These are phyloP conservation scores for Ascocoryne sarcoides DNA, from an alignment of 2,329 filamentous ascomycete genomes.

Conservation along the genomic window DNA sequence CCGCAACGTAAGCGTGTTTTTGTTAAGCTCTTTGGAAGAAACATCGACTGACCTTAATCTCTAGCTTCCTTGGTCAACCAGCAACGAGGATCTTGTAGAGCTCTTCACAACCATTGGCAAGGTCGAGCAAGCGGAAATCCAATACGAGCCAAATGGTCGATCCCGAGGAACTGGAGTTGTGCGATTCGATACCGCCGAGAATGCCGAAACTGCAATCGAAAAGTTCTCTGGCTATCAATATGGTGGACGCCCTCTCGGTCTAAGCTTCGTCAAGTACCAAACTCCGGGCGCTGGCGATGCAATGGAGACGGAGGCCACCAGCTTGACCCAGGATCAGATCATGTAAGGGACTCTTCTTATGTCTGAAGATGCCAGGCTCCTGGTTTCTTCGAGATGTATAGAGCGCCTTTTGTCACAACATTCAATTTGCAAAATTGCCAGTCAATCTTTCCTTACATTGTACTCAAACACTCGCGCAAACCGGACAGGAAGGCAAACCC, in stretches of 20 bases:
- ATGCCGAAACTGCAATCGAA: conserved; percentile 85
- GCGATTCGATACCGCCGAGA: conserved; percentile 73
- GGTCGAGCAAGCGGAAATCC: conserved; percentile 97
- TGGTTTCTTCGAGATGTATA: background rate
- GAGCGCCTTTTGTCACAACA: background rate
- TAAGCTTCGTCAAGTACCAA: conserved; percentile 90
- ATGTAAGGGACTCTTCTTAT: conserved; percentile 55
- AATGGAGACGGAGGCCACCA: conserved; percentile 77
- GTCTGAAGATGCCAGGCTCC: background rate
- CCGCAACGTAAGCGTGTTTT: conserved; percentile 68
- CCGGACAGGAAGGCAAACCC: background rate
- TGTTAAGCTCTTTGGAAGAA: background rate
- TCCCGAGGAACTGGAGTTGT: conserved; percentile 96
- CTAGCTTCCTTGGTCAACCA: conserved; percentile 97
- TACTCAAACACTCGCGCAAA: background rate
- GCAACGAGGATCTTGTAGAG: conserved; percentile 94
- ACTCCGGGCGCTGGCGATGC: conserved; percentile 52
- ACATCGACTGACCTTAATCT: too few species aligned
- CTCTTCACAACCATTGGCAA: conserved; percentile 97
- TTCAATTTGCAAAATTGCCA: background rate
- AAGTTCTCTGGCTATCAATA: conserved; percentile 99
- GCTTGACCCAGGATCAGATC: conserved; percentile 94
- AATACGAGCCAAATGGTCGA: conserved; percentile 93
- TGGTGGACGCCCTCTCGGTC: conserved; percentile 82
- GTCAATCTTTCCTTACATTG: background rate